Evolutionary conservation across 179 eudicot genomes (phyloP), one percentile per base, ranked within the genome.

Genomic region (Beta macrorhiza): DNA sequence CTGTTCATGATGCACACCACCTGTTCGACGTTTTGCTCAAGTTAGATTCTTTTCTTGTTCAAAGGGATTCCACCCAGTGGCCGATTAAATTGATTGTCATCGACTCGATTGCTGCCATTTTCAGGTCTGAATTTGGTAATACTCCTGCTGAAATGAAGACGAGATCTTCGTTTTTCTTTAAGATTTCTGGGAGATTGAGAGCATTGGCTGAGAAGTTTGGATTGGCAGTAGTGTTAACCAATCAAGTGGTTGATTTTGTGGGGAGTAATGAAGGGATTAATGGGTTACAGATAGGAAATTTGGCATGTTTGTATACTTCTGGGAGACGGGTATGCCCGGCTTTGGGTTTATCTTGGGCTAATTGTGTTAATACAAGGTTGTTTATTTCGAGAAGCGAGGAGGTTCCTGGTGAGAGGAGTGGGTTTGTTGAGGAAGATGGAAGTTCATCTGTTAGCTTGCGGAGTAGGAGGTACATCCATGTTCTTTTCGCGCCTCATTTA

Each of bases 321-420:
- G 97, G 97, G 65, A 92, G 98, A 69, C 81, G 91, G 86, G 93
- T 95, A 81, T 87, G 91, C 78, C 89, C 98, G 11, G 98, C 98
- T 16, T 79, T 95, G 82, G 98, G 97, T 6, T 84, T 95, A 68
- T 90, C 98, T 5, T 93, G 98, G 98, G 92, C 97, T n/a, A 93
- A 90, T 88, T 95, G 98, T 82, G 91, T 95, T 37, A 95, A 93
- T 83, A 85, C 91, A 1, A 88, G 98, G 81, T 67, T 95, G 82
- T 92, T 95, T 82, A 82, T 95, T 82, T 93, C 95, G 47, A 91
- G 86, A 70, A 82, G 85, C 16, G 97, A 89, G 75, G 96, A 89
- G 85, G 74, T 80, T 65, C 67, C 81, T 25, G 84, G 86, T 62
- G 83, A 83, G 58, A 89, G 80, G 73, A 82, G 76, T 56, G 82